phyloP scores from a whole-genome alignment of 129 eudicot species.

The Deinandra increscens region DNA sequence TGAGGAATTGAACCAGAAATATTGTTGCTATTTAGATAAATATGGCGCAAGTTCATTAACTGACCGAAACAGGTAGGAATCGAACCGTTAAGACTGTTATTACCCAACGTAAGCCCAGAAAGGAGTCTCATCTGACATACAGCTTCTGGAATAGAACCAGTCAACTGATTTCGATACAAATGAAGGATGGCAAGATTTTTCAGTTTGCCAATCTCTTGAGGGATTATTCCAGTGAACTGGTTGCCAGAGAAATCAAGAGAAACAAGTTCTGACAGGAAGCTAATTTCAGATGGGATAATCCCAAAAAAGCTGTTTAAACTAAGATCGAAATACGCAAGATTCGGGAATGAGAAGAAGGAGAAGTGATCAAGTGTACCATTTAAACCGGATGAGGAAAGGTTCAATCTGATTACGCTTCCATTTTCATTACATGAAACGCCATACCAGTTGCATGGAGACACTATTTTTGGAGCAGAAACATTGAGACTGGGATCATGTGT shows the following conservation, averaged over 20 bases:
- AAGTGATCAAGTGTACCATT: conserved; percentile 24
- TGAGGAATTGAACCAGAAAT: conserved; percentile 10
- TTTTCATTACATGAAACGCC: conserved; percentile 36
- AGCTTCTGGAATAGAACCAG: conserved; percentile 24
- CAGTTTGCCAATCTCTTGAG: conserved; percentile 32
- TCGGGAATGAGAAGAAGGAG: conserved; percentile 29
- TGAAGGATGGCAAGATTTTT: conserved; percentile 15
- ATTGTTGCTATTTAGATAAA: neutral
- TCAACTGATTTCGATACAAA: conserved; percentile 2
- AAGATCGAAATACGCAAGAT: conserved; percentile 23
- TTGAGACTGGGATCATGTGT: neutral
- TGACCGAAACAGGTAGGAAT: conserved; percentile 3
- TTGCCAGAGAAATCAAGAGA: conserved; percentile 27
- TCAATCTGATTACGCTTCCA: conserved; percentile 15
- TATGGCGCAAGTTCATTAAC: neutral
- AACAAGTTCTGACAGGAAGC: conserved; percentile 16
- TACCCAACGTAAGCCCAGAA: neutral
- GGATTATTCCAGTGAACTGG: conserved; percentile 31
- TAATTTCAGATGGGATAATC: conserved; percentile 20
- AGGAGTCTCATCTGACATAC: conserved; percentile 15
- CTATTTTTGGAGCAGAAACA: neutral
- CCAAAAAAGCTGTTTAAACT: conserved; percentile 23
- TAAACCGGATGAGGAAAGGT: too few species aligned
- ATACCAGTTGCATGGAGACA: conserved; percentile 34
- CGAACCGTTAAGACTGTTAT: conserved; percentile 21